Percentiles rank a stretch among this genome's conserved stretches.
Conservation (phyloP, 2,329 filamentous ascomycete genomes). For the Colletotrichum neosansevieriae region DNA sequence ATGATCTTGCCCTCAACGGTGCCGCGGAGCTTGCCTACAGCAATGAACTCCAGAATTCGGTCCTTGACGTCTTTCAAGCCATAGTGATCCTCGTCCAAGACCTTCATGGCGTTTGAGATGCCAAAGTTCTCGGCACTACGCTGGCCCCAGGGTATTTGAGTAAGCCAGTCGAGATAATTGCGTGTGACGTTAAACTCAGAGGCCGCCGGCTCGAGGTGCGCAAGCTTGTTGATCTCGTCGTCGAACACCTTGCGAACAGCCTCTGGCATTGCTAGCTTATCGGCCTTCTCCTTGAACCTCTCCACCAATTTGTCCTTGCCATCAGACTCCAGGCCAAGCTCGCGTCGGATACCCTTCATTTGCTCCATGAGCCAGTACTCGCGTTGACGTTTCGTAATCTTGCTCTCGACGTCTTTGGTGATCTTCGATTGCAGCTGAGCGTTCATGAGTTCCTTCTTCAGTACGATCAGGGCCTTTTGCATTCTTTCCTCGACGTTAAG, state of each 20-base stretch:
- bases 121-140: conserved; percentile 96
- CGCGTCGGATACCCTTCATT: conserved; percentile 97
- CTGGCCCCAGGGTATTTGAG: conserved; percentile 97
- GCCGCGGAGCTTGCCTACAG: conserved; percentile 94
- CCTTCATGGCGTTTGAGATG: conserved; percentile 88
- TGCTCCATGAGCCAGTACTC: conserved; percentile 99
- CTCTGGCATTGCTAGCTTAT: conserved; percentile 95
- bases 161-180: conserved; percentile 99
- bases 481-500: conserved; percentile 93
- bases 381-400: conserved; percentile 95
- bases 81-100: conserved; percentile 96
- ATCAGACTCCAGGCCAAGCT: conserved; percentile 96
- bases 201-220: conserved; percentile 92
- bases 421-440: conserved; percentile 97
- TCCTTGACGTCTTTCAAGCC: conserved; percentile 98
- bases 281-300: conserved; percentile 95
- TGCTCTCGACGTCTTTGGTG: conserved; percentile 95
- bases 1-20: conserved; percentile 99
- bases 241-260: conserved; percentile 98
- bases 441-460: conserved; percentile 99
- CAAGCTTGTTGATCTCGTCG: conserved; percentile 96
- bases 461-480: conserved; percentile 88
- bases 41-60: conserved; percentile 97
- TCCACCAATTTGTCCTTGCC: conserved; percentile 98
- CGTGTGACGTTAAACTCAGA: conserved; percentile 99